Evolutionary conservation across 345 rosid genomes (phyloP).

Genomic region (Gossypioides kirkii): DNA sequence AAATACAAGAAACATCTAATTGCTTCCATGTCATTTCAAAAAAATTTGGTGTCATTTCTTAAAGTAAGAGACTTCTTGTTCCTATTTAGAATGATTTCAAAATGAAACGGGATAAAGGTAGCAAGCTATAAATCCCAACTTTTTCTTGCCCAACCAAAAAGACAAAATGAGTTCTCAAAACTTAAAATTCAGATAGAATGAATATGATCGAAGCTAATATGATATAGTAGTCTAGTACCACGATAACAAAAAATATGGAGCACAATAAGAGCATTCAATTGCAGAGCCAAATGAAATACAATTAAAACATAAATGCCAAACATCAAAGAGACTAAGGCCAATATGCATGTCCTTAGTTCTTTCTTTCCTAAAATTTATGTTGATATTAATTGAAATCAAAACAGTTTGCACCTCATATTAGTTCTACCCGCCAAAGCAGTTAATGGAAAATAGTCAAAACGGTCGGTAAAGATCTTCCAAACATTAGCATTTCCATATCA

Average conservation of each 20-base stretch:
- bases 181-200: background rate
- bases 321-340: background rate
- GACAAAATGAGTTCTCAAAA: background rate
- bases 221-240: background rate
- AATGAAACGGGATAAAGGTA: background rate
- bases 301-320: conserved; percentile 1
- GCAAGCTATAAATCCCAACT: background rate
- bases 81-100: background rate
- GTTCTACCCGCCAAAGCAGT: conserved; percentile 1
- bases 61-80: background rate
- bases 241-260: background rate
- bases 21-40: background rate
- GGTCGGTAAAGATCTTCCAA: conserved; percentile 2
- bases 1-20: background rate
- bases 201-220: background rate
- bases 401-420: background rate
- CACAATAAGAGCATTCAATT: background rate
- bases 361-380: background rate
- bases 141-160: background rate
- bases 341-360: background rate
- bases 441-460: background rate
- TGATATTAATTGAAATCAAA: background rate
- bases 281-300: background rate
- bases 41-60: background rate
- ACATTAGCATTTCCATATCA: conserved; percentile 3